Evolutionary conservation across 176 grass and related monocot genomes (phyloP).

Genomic region (Eremochloa ophiuroides): DNA sequence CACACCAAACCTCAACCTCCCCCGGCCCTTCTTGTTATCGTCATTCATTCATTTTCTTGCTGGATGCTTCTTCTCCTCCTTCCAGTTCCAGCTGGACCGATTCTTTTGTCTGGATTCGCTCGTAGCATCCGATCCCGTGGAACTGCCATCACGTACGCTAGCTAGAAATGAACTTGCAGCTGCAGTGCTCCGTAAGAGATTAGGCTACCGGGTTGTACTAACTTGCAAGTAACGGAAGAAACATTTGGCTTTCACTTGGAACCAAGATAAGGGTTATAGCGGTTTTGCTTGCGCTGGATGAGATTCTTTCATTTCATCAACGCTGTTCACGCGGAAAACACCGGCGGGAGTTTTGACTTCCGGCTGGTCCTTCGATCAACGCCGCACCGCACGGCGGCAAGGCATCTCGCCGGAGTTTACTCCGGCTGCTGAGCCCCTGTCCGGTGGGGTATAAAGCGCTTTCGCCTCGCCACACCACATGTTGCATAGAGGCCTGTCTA

Average conservation of each 20-base stretch:
- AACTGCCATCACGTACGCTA: neutral
- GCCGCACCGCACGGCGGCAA: no score
- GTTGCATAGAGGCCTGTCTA: no score
- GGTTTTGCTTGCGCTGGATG: neutral
- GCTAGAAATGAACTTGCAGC: neutral
- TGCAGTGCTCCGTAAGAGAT: neutral
- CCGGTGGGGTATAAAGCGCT: neutral
- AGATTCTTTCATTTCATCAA: neutral
- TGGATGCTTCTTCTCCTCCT: neutral
- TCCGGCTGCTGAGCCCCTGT: neutral
- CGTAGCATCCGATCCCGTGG: neutral
- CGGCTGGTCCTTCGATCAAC: neutral
- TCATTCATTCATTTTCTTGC: neutral
- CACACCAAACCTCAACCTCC: neutral
- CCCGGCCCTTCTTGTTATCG: no score
- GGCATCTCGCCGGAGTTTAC: conserved; percentile 16
- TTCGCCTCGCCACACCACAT: neutral
- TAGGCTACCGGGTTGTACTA: neutral
- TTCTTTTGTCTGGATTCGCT: neutral
- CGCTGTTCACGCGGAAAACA: neutral
- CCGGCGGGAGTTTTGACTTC: neutral
- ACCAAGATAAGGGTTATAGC: neutral
- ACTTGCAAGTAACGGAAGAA: conserved; percentile 15
- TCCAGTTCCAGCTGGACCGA: neutral
- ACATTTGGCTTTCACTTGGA: neutral